A percentile compares a stretch with the other conserved stretches of the same genome.
Evolutionary conservation across 805 yeast species (phyloP).

Genomic region (Teunomyces gatunensis): DNA sequence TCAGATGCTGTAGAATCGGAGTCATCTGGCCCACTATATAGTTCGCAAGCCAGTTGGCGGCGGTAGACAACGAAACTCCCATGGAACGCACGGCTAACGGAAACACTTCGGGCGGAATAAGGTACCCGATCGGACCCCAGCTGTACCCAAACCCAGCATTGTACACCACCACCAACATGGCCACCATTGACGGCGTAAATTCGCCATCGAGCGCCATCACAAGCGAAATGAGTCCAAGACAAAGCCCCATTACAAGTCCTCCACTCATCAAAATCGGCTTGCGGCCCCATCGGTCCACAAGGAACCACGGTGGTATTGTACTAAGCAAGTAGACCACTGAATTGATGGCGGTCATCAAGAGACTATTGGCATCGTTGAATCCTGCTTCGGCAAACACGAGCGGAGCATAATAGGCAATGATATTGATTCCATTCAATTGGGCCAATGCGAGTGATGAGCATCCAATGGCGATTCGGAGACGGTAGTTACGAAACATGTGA

Average conservation of each 20-base stretch:
- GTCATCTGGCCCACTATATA: constrained; percentile 46
- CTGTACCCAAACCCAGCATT: constrained; percentile 45
- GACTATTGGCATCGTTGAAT: constrained; percentile 39
- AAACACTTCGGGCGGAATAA: constrained; percentile 44
- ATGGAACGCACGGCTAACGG: constrained; percentile 43
- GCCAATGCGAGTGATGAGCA: constrained; percentile 46
- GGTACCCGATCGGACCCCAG: constrained; percentile 47
- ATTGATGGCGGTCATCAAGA: constrained; percentile 45
- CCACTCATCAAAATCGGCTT: constrained; percentile 44
- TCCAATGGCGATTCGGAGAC: constrained; percentile 34
- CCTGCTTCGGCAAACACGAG: constrained; percentile 50
- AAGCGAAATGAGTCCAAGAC: constrained; percentile 32
- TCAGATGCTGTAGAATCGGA: constrained; percentile 38
- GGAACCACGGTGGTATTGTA: constrained; percentile 46
- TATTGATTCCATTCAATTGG: constrained; percentile 54
- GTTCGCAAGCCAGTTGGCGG: constrained; percentile 46
- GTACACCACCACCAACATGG: constrained; percentile 39
- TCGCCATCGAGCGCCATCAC: constrained; percentile 30
- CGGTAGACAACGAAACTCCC: constrained; percentile 45
- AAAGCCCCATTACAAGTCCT: constrained; percentile 37
- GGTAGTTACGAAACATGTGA: constrained; percentile 39
- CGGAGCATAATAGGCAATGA: constrained; percentile 58
- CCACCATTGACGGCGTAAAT: constrained; percentile 39
- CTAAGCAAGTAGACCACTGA: constrained; percentile 37
- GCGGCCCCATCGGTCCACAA: constrained; percentile 46